Evolutionary conservation across 2,329 filamentous ascomycete species (phyloP), one percentile per base, ranked within the genome.

Genomic region (Calonectria pteridis): DNA sequence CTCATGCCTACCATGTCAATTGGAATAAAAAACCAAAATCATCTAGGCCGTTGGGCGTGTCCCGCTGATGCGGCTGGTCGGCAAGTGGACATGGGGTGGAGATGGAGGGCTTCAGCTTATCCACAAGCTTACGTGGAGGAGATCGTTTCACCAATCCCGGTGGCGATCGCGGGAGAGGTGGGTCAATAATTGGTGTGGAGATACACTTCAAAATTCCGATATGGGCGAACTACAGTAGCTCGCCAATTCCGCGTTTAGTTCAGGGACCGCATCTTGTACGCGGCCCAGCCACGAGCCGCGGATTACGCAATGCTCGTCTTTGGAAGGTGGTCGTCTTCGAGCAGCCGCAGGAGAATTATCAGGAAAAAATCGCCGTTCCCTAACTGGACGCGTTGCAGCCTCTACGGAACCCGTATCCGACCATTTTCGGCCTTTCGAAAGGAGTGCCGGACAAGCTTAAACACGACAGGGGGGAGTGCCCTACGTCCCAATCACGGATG

Each of bases 101-200:
- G 37, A 23, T 31, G 37, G 40, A 46, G 6, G 26, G 35, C 26
- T 64, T 46, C 59, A 64, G 59, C 59, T 46, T 33, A 64, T 64
- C 59, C 59, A 64, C 59, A 46, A 31, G 59, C 59, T 64, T 29
- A 64, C 59, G 59, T 33, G 59, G 43, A 31, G 37, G 40, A 16
- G 37, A 49, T 59, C 10, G 33, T 10, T 40, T 62, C 55, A 62
- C 55, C 55, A 62, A 49, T 49, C 59, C 59, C 37, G 29, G 59
- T 29, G 59, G 6, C 37, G 37, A 64, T 64, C 59, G 37, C 59
- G 37, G 40, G 26, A 29, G 40, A 64, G 59, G n/a, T 37, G 58
- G 59, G 59, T 16, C 59, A 64, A 64, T 31, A 46, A 13, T 33
- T 20, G 18, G 18, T 64, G 37, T 64, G 59, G 59, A 11, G 59